phyloP scores from a whole-genome alignment of 768 basidiomycete genomes.

The Aureoboletus auriporus region DNA sequence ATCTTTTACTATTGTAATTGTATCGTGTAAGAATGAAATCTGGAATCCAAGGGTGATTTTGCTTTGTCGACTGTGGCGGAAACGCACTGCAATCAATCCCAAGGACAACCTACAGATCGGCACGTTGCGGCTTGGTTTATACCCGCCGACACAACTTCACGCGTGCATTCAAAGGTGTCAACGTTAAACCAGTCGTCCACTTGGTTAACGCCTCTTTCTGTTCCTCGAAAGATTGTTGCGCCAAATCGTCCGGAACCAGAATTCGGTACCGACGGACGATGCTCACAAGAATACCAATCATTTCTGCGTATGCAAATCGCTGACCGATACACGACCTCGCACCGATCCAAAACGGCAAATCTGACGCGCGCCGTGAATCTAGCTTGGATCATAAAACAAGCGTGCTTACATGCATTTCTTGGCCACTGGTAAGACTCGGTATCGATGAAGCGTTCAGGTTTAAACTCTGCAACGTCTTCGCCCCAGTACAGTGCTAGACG shows the following conservation, averaged over 20 bases:
- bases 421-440: slow-evolving; percentile 48
- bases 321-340: slow-evolving; percentile 47
- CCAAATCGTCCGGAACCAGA: slow-evolving; percentile 35
- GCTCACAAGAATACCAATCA: slow-evolving; percentile 39
- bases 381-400: not conserved
- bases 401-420: slow-evolving; percentile 42
- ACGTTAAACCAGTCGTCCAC: slow-evolving; percentile 36
- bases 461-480: slow-evolving; percentile 40
- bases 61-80: too few species aligned
- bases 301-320: slow-evolving; percentile 43
- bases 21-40: too few species aligned
- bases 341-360: slow-evolving; percentile 44
- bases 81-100: too few species aligned
- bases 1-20: too few species aligned
- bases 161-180: slow-evolving; percentile 30
- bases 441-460: slow-evolving; percentile 48
- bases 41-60: too few species aligned
- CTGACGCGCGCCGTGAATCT: slow-evolving; percentile 16
- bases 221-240: slow-evolving; percentile 22
- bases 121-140: not conserved
- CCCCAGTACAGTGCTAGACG: slow-evolving; percentile 47
- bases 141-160: slow-evolving; percentile 21
- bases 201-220: slow-evolving; percentile 32
- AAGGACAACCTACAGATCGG: not conserved
- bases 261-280: slow-evolving; percentile 41